These are phyloP conservation scores for Dactylellina sp. DNA, from an alignment of 2,329 filamentous ascomycete genomes.

Conservation along the genomic window DNA sequence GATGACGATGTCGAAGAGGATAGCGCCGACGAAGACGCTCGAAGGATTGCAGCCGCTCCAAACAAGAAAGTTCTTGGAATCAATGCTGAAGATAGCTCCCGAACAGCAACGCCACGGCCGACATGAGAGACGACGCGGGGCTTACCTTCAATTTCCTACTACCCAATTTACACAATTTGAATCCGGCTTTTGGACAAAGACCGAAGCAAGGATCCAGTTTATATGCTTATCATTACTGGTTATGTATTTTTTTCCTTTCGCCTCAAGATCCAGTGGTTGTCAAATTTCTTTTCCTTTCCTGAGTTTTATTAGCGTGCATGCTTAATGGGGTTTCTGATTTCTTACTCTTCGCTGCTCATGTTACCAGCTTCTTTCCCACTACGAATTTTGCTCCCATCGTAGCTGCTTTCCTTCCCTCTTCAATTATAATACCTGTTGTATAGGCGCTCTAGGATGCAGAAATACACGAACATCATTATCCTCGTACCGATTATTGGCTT, in stretches of 20 bases:
- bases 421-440: conserved; percentile 4
- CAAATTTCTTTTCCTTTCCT: conserved; percentile 25
- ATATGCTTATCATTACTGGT: neutral
- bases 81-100: conserved; percentile 50
- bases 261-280: conserved; percentile 15
- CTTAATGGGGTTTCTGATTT: conserved; percentile 42
- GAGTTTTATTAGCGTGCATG: conserved; percentile 56
- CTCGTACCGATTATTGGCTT: too few relatives aligned
- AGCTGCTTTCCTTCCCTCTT: neutral
- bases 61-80: conserved; percentile 46
- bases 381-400: conserved; percentile 1
- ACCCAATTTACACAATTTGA: neutral
- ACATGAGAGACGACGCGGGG: conserved; percentile 1
- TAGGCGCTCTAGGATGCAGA: conserved; percentile 46
- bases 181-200: neutral
- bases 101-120: conserved; percentile 50
- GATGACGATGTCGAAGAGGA: conserved; percentile 51
- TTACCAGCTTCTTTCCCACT: neutral
- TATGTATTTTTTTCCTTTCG: neutral
- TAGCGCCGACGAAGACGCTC: conserved; percentile 28
- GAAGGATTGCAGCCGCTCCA: conserved; percentile 35
- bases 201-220: neutral
- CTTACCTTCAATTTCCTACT: neutral
- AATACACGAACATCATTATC: conserved; percentile 31
- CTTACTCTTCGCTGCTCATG: neutral